Conservation (phyloP, 1,139 yeast genomes). For the Candida neerlandica region DNA sequence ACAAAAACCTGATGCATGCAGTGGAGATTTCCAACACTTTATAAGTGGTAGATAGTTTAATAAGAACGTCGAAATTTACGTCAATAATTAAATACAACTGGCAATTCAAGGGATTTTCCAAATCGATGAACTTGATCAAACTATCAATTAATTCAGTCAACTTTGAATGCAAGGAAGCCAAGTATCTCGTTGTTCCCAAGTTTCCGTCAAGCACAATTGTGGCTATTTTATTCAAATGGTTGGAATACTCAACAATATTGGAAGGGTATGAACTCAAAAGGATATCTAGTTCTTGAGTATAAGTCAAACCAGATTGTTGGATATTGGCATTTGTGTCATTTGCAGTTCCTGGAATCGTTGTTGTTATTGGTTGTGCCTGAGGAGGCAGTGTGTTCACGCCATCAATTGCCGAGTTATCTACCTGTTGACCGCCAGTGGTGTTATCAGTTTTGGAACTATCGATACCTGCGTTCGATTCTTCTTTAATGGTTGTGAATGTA, state of each 20-base stretch:
- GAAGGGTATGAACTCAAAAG: slow-evolving; percentile 33
- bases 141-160: slow-evolving; percentile 28
- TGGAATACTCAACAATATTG: slow-evolving; percentile 39
- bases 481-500: background rate
- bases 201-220: slow-evolving; percentile 29
- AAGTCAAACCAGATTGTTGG: slow-evolving; percentile 14
- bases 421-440: background rate
- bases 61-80: slow-evolving; percentile 42
- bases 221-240: slow-evolving; percentile 39
- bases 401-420: background rate
- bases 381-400: background rate
- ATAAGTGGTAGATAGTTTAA: slow-evolving; percentile 36
- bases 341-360: background rate
- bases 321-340: background rate
- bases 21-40: slow-evolving; percentile 37
- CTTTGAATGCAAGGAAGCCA: slow-evolving; percentile 25
- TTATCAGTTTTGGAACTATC: background rate
- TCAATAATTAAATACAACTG: slow-evolving; percentile 40
- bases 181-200: slow-evolving; percentile 17
- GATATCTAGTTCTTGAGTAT: slow-evolving; percentile 32
- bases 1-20: slow-evolving; percentile 40
- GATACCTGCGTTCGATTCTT: background rate
- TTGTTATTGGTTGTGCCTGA: background rate
- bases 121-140: slow-evolving; percentile 25
- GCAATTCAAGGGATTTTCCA: slow-evolving; percentile 34